Conservation (phyloP, 176 grass and related monocot genomes). For the bread wheat (Triticum aestivum) region IWGSC_CS_RefSeq_v2.1 NC_057796.1:461368497-461368996, state of each 20-base stretch:
- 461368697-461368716: background rate
- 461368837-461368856: background rate
- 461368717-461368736: background rate
- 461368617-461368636: slow-evolving; percentile 17
- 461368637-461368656: slow-evolving; percentile 3
- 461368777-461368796: background rate
- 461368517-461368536: background rate
- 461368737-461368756: background rate
- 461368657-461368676: background rate
- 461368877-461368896: background rate
- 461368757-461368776: background rate
- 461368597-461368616: background rate
- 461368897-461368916: background rate
- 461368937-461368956: background rate
- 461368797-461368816: background rate
- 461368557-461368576: background rate
- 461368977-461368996: background rate
- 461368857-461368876: background rate
- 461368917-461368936: background rate
- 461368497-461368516: background rate
- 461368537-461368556: background rate
- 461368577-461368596: slow-evolving; percentile 7
- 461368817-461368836: background rate
- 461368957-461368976: background rate
- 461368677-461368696: background rate